These are phyloP conservation scores for Blastobotrys raffinosifermentans DNA, from an alignment of 1,139 yeast species.

Conservation along the genomic window DNA sequence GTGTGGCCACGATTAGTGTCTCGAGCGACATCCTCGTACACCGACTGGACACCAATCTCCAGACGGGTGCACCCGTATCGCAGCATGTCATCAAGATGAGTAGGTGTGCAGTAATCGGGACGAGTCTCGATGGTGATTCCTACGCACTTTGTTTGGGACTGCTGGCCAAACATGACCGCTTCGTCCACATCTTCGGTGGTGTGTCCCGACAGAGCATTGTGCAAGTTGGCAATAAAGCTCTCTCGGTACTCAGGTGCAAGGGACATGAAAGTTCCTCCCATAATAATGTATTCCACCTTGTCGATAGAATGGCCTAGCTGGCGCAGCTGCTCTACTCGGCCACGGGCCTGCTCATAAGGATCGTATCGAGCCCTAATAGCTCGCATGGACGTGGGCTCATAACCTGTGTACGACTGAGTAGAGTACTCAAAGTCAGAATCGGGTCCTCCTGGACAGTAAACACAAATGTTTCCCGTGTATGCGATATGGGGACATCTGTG, in stretches of 20 bases:
- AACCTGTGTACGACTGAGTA: constrained; percentile 96
- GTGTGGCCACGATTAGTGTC: constrained; percentile 99
- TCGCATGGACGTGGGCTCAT: constrained; percentile 98
- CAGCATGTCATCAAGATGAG: constrained; percentile 93
- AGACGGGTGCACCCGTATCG: constrained; percentile 94
- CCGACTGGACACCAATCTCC: constrained; percentile 96
- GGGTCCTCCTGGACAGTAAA: constrained; percentile 99
- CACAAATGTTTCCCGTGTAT: constrained; percentile 97
- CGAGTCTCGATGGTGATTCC: constrained; percentile 98
- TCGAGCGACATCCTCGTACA: constrained; percentile 96
- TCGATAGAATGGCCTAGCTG: constrained; percentile 95
- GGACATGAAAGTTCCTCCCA: constrained; percentile 99
- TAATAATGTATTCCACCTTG: constrained; percentile 92
- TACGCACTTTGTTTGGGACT: constrained; percentile 92
- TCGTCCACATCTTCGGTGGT: constrained; percentile 86
- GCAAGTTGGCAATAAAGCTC: constrained; percentile 78
- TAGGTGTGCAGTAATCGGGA: constrained; percentile 97
- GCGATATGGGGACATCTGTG: constrained; percentile 99
- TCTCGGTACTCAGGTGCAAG: constrained; percentile 86
- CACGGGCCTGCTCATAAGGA: constrained; percentile 98
- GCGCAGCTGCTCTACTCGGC: constrained; percentile 91
- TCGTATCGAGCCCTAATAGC: constrained; percentile 97
- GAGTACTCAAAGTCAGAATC: constrained; percentile 97
- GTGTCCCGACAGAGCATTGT: constrained; percentile 92
- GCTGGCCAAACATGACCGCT: constrained; percentile 86